These are phyloP conservation scores for Fusarium buxicola DNA, from an alignment of 2,329 filamentous ascomycete species.

Conservation along the genomic window DNA sequence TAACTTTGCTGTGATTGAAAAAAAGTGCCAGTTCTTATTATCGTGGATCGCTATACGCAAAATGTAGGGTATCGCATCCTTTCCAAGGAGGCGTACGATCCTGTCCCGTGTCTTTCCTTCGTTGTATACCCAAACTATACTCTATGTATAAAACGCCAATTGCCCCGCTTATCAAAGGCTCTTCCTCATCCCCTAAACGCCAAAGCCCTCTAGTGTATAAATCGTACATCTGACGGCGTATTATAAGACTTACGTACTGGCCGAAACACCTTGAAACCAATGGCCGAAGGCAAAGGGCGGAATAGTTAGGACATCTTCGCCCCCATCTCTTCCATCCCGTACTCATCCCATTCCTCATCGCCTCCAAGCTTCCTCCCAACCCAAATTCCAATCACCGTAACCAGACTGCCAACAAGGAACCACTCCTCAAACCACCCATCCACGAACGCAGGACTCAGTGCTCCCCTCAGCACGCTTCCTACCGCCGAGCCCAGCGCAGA, in stretches of 20 bases:
- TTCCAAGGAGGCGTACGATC: not conserved
- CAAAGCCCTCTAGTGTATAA: constrained; percentile 14
- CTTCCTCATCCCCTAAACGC: constrained; percentile 21
- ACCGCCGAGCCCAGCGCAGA: constrained; percentile 81
- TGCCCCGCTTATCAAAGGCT: constrained; percentile 8
- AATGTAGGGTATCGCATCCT: not conserved
- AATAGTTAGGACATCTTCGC: constrained; percentile 67
- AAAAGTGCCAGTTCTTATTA: not conserved
- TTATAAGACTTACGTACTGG: constrained; percentile 26
- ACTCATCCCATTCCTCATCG: constrained; percentile 70
- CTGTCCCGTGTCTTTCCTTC: not conserved
- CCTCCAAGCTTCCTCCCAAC: constrained; percentile 71
- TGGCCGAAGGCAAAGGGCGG: constrained; percentile 10
- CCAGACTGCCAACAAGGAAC: constrained; percentile 77
- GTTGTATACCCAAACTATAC: constrained; percentile 16
- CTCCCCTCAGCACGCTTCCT: constrained; percentile 80
- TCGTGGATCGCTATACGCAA: not conserved
- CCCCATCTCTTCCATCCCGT: constrained; percentile 76
- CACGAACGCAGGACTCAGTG: constrained; percentile 69
- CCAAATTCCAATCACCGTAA: constrained; percentile 79
- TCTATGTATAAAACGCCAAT: constrained; percentile 23
- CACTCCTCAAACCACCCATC: constrained; percentile 89
- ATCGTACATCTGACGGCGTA: constrained; percentile 17
- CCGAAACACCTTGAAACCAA: constrained; percentile 5
- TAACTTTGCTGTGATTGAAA: too few relatives aligned